Conservation (phyloP, 306 rosid species). For the Citrullus mucosospermus region DNA sequence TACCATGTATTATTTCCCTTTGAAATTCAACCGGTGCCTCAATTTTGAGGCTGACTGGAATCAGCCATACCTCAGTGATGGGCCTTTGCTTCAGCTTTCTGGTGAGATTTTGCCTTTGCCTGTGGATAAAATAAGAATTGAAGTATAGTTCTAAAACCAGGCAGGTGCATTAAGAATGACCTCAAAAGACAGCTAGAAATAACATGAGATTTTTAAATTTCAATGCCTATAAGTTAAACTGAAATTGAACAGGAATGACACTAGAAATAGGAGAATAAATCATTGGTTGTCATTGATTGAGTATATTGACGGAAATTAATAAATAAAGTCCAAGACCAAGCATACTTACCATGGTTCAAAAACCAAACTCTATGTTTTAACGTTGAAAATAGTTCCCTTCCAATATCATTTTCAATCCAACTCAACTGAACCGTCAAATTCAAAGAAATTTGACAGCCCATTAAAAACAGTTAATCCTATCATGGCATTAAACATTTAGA, state of each 20-base stretch:
- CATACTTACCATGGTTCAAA: not conserved
- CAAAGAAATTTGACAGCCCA: not conserved
- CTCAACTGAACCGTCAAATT: not conserved
- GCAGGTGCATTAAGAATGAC: not conserved
- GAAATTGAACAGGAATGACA: not conserved
- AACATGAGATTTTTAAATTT: not conserved
- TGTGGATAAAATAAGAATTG: conserved; percentile 13
- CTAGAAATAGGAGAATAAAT: not conserved
- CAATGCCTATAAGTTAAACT: not conserved
- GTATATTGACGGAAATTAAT: not conserved
- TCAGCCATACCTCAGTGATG: conserved; percentile 49
- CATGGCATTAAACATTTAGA: not conserved
- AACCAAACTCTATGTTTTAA: not conserved
- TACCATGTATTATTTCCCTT: conserved; percentile 38
- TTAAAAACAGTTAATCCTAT: not conserved
- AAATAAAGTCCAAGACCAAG: not conserved
- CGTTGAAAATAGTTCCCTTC: not conserved
- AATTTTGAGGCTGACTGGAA: not conserved
- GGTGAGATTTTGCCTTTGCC: conserved; percentile 77
- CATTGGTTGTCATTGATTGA: not conserved
- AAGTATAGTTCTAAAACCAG: not conserved
- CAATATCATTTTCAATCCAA: not conserved
- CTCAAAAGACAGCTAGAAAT: not conserved
- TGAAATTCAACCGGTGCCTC: conserved; percentile 19
- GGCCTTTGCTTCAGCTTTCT: conserved; percentile 48